Percentiles rank a stretch among this genome's conserved stretches.
These are phyloP conservation scores for Neoscytalidium dimidiatum DNA, from an alignment of 2,329 filamentous ascomycete species.

Conservation along the genomic window DNA sequence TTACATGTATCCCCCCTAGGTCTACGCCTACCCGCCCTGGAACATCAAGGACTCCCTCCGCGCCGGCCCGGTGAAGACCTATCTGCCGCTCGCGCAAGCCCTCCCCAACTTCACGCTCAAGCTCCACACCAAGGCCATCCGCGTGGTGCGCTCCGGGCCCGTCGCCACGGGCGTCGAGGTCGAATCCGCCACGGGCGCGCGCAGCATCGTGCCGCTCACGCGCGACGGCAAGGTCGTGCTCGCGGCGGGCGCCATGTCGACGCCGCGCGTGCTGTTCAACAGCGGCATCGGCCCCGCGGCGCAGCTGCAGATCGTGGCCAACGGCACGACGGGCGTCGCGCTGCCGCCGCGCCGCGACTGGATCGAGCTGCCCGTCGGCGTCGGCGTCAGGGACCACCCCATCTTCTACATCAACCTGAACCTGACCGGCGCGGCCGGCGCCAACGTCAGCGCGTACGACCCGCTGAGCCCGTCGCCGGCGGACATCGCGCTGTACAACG, in stretches of 20 bases:
- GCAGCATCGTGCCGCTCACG: constrained; percentile 62
- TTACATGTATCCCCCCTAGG: constrained; percentile 64
- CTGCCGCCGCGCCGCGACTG: constrained; percentile 47
- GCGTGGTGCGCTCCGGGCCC: constrained; percentile 65
- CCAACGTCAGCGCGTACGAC: constrained; percentile 25
- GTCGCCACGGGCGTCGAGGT: constrained; percentile 69
- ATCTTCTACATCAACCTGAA: constrained; percentile 34
- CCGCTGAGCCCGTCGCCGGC: constrained; percentile 31
- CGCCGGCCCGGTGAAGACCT: constrained; percentile 70
- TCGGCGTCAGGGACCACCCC: constrained; percentile 52
- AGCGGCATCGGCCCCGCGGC: constrained; percentile 66
- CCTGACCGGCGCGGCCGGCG: constrained; percentile 25
- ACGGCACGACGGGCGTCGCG: constrained; percentile 43
- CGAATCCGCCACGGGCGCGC: constrained; percentile 61
- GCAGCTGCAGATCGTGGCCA: constrained; percentile 46
- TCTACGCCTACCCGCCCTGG: constrained; percentile 22
- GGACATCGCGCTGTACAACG: constrained; percentile 32
- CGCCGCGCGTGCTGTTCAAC: constrained; percentile 67
- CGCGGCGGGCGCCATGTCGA: constrained; percentile 69
- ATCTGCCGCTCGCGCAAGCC: constrained; percentile 62
- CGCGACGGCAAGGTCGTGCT: constrained; percentile 65
- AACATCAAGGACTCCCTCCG: constrained; percentile 36
- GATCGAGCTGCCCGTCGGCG: constrained; percentile 54
- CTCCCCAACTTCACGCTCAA: constrained; percentile 68
- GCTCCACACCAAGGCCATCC: constrained; percentile 66